Conservation (phyloP, 257 asterid genomes). For the Solanum infundibuliforme region DNA sequence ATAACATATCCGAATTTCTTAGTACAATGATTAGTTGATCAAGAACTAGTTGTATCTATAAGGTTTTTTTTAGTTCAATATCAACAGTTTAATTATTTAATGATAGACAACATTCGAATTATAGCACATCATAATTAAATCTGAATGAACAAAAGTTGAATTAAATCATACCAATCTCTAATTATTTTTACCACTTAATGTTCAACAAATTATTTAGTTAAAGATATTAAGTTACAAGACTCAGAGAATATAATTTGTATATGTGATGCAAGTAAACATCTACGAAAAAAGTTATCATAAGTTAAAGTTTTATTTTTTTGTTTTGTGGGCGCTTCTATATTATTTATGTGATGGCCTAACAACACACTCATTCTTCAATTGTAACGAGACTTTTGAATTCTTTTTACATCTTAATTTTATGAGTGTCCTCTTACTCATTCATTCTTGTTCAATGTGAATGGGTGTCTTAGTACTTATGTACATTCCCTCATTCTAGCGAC, state of each 20-base stretch:
- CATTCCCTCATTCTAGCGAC: too few relatives aligned
- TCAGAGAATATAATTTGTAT: background rate
- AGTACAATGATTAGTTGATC: background rate
- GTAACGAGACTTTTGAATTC: background rate
- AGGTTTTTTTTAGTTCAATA: background rate
- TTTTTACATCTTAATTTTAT: background rate
- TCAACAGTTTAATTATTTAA: background rate
- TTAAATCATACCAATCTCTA: too few relatives aligned
- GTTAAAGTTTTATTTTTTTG: too few relatives aligned
- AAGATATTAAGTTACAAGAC: background rate
- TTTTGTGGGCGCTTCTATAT: background rate
- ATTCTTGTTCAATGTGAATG: background rate
- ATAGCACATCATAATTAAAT: background rate
- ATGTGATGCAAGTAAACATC: too few relatives aligned
- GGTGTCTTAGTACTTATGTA: too few relatives aligned
- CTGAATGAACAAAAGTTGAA: background rate
- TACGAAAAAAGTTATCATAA: too few relatives aligned
- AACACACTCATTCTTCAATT: background rate
- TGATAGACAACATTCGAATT: background rate
- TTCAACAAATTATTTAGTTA: background rate
- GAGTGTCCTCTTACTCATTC: background rate
- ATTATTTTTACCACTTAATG: background rate
- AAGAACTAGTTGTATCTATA: background rate
- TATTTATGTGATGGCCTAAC: background rate
- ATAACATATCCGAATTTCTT: background rate